Conservation (phyloP, 495 filamentous ascomycete species). For the Articulospora tetracladia region DNA sequence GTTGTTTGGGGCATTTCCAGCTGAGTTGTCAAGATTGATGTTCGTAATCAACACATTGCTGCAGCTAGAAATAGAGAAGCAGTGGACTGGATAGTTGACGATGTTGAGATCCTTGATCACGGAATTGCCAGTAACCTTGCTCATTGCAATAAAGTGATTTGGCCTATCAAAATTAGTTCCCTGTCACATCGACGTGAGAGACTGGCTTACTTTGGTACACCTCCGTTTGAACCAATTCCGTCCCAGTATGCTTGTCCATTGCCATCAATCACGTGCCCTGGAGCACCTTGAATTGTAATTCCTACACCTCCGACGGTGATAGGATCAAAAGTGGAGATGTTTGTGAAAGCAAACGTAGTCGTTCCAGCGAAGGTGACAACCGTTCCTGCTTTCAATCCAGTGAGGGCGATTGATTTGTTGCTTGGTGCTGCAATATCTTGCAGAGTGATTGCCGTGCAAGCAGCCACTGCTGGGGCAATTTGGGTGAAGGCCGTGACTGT, state of each 20-base stretch:
- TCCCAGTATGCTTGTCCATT: constrained; percentile 47
- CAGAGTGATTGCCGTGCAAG: constrained; percentile 37
- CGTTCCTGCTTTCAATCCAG: constrained; percentile 33
- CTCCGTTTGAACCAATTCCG: constrained; percentile 42
- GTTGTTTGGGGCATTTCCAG: constrained; percentile 39
- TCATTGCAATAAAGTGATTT: constrained; percentile 42
- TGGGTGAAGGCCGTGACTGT: constrained; percentile 28
- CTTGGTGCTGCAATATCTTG: constrained; percentile 34
- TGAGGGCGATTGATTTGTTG: constrained; percentile 32
- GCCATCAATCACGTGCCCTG: constrained; percentile 40
- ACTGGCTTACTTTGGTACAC: constrained; percentile 32
- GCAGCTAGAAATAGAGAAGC: constrained; percentile 33
- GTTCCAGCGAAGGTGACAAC: constrained; percentile 39
- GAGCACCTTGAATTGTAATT: constrained; percentile 35
- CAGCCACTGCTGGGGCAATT: constrained; percentile 38
- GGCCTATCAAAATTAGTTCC: constrained; percentile 27
- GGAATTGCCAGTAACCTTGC: constrained; percentile 30
- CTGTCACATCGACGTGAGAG: background rate
- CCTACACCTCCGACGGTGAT: constrained; percentile 37
- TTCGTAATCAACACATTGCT: constrained; percentile 28
- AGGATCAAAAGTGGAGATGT: constrained; percentile 31
- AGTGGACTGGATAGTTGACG: constrained; percentile 40
- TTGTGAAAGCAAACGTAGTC: constrained; percentile 38
- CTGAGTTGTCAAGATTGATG: constrained; percentile 37
- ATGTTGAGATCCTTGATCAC: constrained; percentile 35